phyloP scores from a whole-genome alignment of 73 alveolate species.

The Stentor roeselii region DNA sequence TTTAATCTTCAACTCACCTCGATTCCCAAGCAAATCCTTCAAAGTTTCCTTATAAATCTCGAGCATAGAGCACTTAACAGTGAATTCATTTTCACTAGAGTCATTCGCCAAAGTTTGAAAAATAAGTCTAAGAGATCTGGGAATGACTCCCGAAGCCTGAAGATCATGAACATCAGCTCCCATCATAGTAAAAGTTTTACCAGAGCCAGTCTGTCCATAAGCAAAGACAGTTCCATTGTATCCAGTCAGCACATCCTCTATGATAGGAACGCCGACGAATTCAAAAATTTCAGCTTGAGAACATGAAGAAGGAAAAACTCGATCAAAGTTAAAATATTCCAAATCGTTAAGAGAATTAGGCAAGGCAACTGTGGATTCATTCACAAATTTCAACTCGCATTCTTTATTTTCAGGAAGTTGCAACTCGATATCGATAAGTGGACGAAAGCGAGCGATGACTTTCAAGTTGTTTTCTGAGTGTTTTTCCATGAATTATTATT shows the following conservation, averaged over 20 bases:
- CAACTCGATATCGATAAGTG: slow-evolving; percentile 40
- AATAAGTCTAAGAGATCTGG: slow-evolving; percentile 63
- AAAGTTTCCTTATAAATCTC: slow-evolving; percentile 79
- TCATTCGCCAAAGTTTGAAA: slow-evolving; percentile 31
- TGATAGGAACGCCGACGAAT: slow-evolving; percentile 65
- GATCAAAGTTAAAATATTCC: slow-evolving; percentile 60
- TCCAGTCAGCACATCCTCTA: slow-evolving; percentile 67
- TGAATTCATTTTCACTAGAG: slow-evolving; percentile 51
- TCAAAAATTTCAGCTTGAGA: slow-evolving; percentile 63
- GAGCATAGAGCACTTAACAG: slow-evolving; percentile 69
- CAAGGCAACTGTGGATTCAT: slow-evolving; percentile 40
- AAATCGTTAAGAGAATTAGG: slow-evolving; percentile 13
- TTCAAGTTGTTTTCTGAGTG: slow-evolving; percentile 33
- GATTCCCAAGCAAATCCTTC: slow-evolving; percentile 52
- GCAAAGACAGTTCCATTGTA: slow-evolving; percentile 93
- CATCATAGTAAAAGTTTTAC: slow-evolving; percentile 95
- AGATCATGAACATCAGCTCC: slow-evolving; percentile 83
- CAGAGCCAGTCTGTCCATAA: slow-evolving; percentile 97
- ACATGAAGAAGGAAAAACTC: slow-evolving; percentile 63
- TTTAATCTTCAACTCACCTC: slow-evolving; percentile 63
- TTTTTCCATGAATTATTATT: too few relatives aligned
- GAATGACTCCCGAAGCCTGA: slow-evolving; percentile 74
- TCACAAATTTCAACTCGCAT: slow-evolving; percentile 32
- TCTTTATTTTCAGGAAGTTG: slow-evolving; percentile 35
- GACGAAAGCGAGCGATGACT: slow-evolving; percentile 57